Evolutionary conservation across 2,329 filamentous ascomycete genomes (phyloP), one percentile per base, ranked within the genome.

Genomic region (Monosporascus sp.): DNA sequence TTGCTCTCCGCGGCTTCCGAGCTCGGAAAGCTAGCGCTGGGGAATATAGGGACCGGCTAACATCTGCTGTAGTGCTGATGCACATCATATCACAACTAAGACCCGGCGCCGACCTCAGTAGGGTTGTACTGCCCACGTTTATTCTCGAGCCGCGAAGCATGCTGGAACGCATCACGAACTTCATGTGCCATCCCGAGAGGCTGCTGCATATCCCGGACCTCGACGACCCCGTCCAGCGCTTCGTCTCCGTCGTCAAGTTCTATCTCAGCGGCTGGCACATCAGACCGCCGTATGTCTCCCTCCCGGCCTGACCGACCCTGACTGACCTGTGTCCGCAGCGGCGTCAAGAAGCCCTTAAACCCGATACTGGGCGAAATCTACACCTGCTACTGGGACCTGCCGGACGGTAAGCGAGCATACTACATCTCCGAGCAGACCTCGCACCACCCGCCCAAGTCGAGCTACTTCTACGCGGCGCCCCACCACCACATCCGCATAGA

Each of bases 241-340:
- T 99, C 68, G 85, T 97, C 31, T 89, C 91, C 15, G 94, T 99
- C 49, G 90, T 97, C 68, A 97, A 95, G 73, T 99, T 99, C 72
- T 99, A 99, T 72, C 78, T 99, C 45, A 96, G 91, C 71, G 94
- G 94, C 65, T 99, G 94, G 94, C 94, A 99, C 71, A 97, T 99
- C 69, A 94, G 93, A 72, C 94, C 94, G 67, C 89, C 91, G 91
- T 96, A 82, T 67, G 89, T 79, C 37, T 18, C 31, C 52, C 48
- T 37, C 18, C 40, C 48, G 47, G 52, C 55, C 62, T 44, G 50
- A 26, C 24, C 17, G 37, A 24, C 37, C 15, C 50, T 28, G 17
- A 45, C 59, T 64, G 44, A 60, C 52, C 24, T 44, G 44, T 50
- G 17, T 37, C 2, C 49, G 59, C 63, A 96, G 91, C 63, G 94